Base-by-base conservation (phyloP, 2,329 filamentous ascomycete genomes). In the Aspergillus pseudoviridinutans region DNA sequence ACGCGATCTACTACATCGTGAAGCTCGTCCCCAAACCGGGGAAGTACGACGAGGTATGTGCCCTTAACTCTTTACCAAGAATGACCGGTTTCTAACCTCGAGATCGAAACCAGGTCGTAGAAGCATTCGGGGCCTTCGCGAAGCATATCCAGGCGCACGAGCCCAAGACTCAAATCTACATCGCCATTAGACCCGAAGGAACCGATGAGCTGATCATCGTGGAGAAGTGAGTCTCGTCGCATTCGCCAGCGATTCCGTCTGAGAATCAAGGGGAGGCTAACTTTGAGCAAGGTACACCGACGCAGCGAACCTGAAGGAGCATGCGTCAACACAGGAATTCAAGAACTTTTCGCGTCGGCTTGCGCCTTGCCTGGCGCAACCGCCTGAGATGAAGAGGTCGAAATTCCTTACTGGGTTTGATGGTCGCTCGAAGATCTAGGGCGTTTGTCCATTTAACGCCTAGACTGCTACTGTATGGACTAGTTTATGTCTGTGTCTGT, bases 91-190 rank as follows among this genome's bases (percentile, higher is more conserved):
- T n/a, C 27, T 29, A 20, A 51, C 27, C 17, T n/a, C 47, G 17
- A 17, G 27, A n/a, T 51, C n/a, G 32, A 17, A 27, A 51, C 7
- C n/a, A 62, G 60, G 50, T 64, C 32, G 57, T 58, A 5, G 57
- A 56, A 41, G 61, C 61, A 4, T 65, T 65, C 61, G 58, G 50
- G n/a, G 51, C 51, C 20, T 49, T 65, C 50, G 58, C 60, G 5
- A 53, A 62, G 35, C 54, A 62, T 46, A 57, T 65, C 46, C 24
- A 64, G 49, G 27, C 58, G 4, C 42, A 61, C 38, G 63, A 65
- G n/a, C 56, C 54, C n/a, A 61, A 62, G 55, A 65, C 63, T 0
- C 63, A 65, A 42, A 58, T 64, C 50, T 65, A 65, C 57, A 62
- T 59, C 54, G 61, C 63, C 20, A 51, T 65, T 35, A 58, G 57